Evolutionary conservation across 768 basidiomycete species (phyloP), one percentile per base, ranked within the genome.

Genomic region (Tylopilus sp.): DNA sequence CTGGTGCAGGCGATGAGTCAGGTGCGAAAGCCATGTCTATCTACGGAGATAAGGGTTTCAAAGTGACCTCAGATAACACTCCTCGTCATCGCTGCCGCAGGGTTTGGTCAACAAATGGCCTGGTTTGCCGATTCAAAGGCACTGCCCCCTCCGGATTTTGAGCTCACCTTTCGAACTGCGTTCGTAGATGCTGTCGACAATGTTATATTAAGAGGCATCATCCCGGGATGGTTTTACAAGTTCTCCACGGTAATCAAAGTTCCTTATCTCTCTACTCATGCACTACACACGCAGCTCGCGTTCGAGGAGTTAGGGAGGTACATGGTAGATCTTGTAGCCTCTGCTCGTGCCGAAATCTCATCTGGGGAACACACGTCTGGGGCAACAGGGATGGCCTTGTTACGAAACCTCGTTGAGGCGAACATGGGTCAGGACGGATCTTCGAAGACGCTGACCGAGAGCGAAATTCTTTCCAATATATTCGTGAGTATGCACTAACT

Each of bases 371-470:
- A 1, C 35, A 3, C 52, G 49, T 38, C 56, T 2, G 47, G 39
- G 2, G 23, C 31, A 25, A 57, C 52, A 7, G 65, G 73, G 22
- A 66, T 74, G 26, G 73, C 75, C 13, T 62, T 80, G 40, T 57
- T 80, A 35, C 65, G 68, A 20, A 76, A 75, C 51, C 59, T 80
- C 22, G 76, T 79, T 7, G 69, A 74, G 51, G 77, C 79, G 0
- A 80, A 77, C 57, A 74, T 76, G 69, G 55, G 59, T 6, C 65
- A 71, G 46, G 70, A 70, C 3, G 63, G 62, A 11, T 50, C 52
- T 3, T 58, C 52, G 11, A 56, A 69, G 49, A 67, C 52, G 50
- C 47, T 80, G 30, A 72, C 71, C 2, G 77, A 80, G 33, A 73
- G 65, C 13, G 78, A 80, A 48, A 49, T 80, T 12, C 55, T 79